A percentile compares a stretch with the other conserved stretches of the same genome.
phyloP scores from a whole-genome alignment of 176 grass and related monocot species.

The Rhynchospora breviuscula region DNA sequence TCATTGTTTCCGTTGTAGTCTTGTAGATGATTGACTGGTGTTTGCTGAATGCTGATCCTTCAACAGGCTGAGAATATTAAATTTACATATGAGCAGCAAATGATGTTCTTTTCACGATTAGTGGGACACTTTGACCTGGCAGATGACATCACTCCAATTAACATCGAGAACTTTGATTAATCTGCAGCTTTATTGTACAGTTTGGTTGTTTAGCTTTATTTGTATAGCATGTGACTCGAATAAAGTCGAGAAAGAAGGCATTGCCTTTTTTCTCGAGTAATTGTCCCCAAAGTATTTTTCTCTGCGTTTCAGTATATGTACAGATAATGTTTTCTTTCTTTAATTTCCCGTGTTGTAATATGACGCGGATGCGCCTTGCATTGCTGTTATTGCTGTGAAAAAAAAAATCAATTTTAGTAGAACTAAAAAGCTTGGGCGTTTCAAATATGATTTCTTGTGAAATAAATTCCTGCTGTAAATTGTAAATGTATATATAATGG shows the following conservation, averaged over 20 bases:
- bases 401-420: too few relatives aligned
- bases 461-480: too few relatives aligned
- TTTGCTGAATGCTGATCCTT: neutral
- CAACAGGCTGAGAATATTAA: slow-evolving; percentile 53
- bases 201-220: neutral
- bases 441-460: too few relatives aligned
- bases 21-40: neutral
- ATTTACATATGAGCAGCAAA: slow-evolving; percentile 75
- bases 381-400: too few relatives aligned
- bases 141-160: slow-evolving; percentile 68
- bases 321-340: neutral
- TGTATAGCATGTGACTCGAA: neutral
- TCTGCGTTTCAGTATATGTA: neutral
- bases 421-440: too few relatives aligned
- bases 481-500: too few relatives aligned
- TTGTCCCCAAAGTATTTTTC: neutral
- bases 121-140: slow-evolving; percentile 79
- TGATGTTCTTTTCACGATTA: slow-evolving; percentile 65
- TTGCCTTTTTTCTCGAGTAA: neutral
- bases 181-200: neutral
- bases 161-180: slow-evolving; percentile 84
- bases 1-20: neutral
- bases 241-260: neutral
- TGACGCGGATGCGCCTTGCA: too few relatives aligned
- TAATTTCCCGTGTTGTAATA: neutral